Base-by-base conservation (phyloP, 1,139 yeast genomes). In the Spencermartinsiella ligniputridi region DNA sequence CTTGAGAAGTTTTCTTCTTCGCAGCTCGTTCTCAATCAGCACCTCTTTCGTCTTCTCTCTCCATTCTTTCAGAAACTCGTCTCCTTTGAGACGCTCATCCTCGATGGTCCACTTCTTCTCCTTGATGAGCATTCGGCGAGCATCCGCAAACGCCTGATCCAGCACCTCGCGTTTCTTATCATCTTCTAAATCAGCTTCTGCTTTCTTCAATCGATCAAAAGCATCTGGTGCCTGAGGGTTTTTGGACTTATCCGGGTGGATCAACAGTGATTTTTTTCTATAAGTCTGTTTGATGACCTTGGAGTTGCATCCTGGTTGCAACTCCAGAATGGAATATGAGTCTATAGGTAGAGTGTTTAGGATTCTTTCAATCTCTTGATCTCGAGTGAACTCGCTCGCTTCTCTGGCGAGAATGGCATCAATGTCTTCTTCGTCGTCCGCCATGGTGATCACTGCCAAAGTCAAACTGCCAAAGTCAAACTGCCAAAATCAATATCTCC, bases 211-310 rank as follows among this genome's bases (percentile, higher is more conserved):
- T 37, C 68, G 51, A 55, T 80, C 84, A 57, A 83, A 83, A 1
- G 89, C 88, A 35, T 66, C 72, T 0, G 85, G 78, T 0, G 88
- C 87, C 16, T 69, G 64, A 0, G 69, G 63, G 52, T 82, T 76
- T 38, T 66, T 61, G 1, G 78, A 71, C 54, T 81, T 81, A 57
- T 83, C 90, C 0, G 90, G 90, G 58, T 83, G 90, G 32, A 83
- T 78, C 48, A 80, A 61, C 35, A 81, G 63, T 6, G 87, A 79
- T 59, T 79, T 81, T 60, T 72, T 74, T 30, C 88, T 63, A 57
- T 74, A 83, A 35, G 67, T 56, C 48, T 70, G 74, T 50, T 72
- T 75, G 44, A 79, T 71, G 39, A 64, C 66, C 27, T 55, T 44
- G 40, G 59, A 38, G 45, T 70, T 48, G 48, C 68, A 54, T n/a